Conservation (phyloP, 768 basidiomycete genomes). For the Cyclocybe aegerita region DNA sequence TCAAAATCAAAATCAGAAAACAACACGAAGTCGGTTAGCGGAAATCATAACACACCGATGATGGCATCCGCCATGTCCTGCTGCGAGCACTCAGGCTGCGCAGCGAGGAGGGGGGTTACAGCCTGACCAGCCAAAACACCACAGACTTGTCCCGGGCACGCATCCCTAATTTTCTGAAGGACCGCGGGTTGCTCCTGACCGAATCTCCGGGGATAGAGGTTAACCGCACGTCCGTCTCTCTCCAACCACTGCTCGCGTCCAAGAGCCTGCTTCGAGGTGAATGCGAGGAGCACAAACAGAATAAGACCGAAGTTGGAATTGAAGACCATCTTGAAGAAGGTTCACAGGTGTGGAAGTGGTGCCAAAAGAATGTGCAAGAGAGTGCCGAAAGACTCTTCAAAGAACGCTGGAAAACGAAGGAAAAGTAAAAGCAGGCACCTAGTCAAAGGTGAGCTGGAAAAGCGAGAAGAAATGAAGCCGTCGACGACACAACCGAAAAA, state of each 20-base stretch:
- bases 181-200: conserved; percentile 49
- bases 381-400: conserved; percentile 13
- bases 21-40: not conserved
- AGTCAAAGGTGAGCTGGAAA: conserved; percentile 38
- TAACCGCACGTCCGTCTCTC: conserved; percentile 41
- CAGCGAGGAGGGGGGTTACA: conserved; percentile 51
- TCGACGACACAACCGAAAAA: conserved; percentile 40
- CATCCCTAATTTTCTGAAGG: conserved; percentile 40
- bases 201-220: conserved; percentile 53
- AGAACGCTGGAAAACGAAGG: conserved; percentile 4
- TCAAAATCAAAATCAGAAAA: not conserved
- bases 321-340: conserved; percentile 26
- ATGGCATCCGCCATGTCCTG: conserved; percentile 59
- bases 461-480: conserved; percentile 32
- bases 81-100: conserved; percentile 51
- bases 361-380: conserved; percentile 9
- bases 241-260: conserved; percentile 50
- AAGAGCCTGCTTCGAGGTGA: conserved; percentile 27
- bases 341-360: not conserved
- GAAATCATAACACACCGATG: conserved; percentile 39
- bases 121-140: conserved; percentile 48
- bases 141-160: conserved; percentile 51
- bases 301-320: conserved; percentile 25
- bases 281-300: conserved; percentile 23
- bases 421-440: conserved; percentile 35